Conservation (phyloP, 2,329 filamentous ascomycete genomes). For the Fusarium abutilonis region DNA sequence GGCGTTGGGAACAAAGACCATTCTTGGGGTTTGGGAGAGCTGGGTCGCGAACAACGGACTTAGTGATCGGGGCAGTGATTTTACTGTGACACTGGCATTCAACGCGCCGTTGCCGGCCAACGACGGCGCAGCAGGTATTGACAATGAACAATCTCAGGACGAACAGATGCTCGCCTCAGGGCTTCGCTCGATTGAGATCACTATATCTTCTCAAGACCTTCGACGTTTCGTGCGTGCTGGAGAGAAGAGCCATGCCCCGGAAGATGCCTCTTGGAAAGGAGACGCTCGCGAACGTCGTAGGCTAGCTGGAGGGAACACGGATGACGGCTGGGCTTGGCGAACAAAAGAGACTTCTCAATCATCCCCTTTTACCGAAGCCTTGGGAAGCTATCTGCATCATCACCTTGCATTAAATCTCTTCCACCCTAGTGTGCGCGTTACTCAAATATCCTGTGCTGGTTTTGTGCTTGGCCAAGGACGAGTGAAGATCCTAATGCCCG, state of each 20-base stretch:
- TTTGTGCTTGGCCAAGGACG: conserved; percentile 65
- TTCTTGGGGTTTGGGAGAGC: conserved; percentile 61
- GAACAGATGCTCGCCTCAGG: conserved; percentile 40
- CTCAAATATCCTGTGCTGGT: conserved; percentile 64
- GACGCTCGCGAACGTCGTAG: conserved; percentile 54
- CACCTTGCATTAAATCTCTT: conserved; percentile 66
- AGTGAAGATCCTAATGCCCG: conserved; percentile 57
- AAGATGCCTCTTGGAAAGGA: conserved; percentile 43
- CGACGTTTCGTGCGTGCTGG: conserved; percentile 58
- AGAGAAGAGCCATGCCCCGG: conserved; percentile 23
- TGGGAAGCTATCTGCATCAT: conserved; percentile 61
- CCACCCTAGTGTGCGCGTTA: conserved; percentile 63
- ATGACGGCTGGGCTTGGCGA: conserved; percentile 65
- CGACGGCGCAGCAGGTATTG: conserved; percentile 11
- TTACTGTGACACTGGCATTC: conserved; percentile 63
- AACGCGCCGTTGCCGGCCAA: conserved; percentile 50
- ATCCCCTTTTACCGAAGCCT: conserved; percentile 60
- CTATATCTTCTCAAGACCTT: conserved; percentile 60
- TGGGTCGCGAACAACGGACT: conserved; percentile 58
- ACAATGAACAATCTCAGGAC: conserved; percentile 29
- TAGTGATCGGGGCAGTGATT: conserved; percentile 53
- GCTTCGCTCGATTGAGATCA: conserved; percentile 61
- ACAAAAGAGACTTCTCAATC: conserved; percentile 28
- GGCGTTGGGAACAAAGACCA: conserved; percentile 60
- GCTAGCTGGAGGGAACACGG: conserved; percentile 58